phyloP scores from a whole-genome alignment of 495 filamentous ascomycete species.

The Podospora bellae-mahoneyi region DNA sequence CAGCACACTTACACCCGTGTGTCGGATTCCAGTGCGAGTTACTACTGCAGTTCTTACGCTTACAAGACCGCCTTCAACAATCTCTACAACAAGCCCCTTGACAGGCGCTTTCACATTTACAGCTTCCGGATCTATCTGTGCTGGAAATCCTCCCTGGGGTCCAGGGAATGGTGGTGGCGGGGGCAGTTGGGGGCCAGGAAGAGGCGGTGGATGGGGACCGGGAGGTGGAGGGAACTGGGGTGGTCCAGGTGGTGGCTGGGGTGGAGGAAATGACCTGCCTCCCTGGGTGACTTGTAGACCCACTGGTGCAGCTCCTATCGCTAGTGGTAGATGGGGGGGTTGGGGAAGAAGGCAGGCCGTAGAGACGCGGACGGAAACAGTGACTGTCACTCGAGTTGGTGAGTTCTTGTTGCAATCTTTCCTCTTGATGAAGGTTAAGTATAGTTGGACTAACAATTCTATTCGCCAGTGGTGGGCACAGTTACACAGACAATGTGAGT shows the following conservation, averaged over 20 bases:
- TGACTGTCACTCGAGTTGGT: not conserved
- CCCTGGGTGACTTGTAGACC: conserved; percentile 1
- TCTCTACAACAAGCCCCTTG: not conserved
- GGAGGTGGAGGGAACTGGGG: conserved; percentile 1
- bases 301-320: not conserved
- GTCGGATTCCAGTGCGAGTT: not conserved
- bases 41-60: not conserved
- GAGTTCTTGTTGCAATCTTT: not conserved
- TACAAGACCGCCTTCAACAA: not conserved
- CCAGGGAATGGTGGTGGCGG: not conserved
- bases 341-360: not conserved
- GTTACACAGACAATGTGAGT: not conserved
- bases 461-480: not conserved
- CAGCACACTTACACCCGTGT: not conserved
- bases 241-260: conserved; percentile 1
- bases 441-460: not conserved
- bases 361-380: not conserved
- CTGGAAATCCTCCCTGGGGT: not conserved
- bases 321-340: not conserved
- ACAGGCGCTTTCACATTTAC: conserved; percentile 2
- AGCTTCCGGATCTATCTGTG: not conserved
- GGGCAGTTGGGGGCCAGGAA: not conserved
- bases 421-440: not conserved
- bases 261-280: not conserved
- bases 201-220: not conserved